Conservation (phyloP, 352 stramenopile genomes). For the Pythium periplocum region DNA sequence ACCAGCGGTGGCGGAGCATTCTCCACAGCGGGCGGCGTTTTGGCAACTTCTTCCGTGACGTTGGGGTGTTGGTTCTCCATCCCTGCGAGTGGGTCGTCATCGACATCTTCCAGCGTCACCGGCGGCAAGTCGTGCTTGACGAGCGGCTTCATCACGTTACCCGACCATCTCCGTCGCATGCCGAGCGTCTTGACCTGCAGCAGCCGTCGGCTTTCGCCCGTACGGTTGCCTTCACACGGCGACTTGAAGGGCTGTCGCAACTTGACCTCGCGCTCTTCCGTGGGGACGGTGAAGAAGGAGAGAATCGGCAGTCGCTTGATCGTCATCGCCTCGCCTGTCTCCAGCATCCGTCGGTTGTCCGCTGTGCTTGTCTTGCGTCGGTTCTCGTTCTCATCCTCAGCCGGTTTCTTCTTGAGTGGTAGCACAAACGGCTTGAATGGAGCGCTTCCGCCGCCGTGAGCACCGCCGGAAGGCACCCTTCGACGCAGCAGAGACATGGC, state of each 20-base stretch:
- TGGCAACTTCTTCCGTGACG: constrained; percentile 16
- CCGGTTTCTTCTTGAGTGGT: constrained; percentile 33
- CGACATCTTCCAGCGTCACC: constrained; percentile 49
- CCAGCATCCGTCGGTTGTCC: constrained; percentile 46
- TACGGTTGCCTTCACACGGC: constrained; percentile 53
- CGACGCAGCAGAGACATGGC: constrained; percentile 48
- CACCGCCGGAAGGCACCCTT: constrained; percentile 11
- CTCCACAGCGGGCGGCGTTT: constrained; percentile 19
- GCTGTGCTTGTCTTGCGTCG: constrained; percentile 18
- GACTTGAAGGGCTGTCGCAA: constrained; percentile 76
- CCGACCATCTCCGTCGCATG: constrained; percentile 59
- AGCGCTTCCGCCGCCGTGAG: constrained; percentile 7
- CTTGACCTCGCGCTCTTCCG: constrained; percentile 43
- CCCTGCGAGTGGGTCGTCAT: constrained; percentile 32
- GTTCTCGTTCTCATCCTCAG: constrained; percentile 27
- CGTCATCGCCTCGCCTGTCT: constrained; percentile 25
- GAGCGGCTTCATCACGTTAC: constrained; percentile 40
- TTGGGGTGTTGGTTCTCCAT: constrained; percentile 20
- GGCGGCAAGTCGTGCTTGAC: constrained; percentile 59
- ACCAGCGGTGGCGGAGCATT: constrained; percentile 63
- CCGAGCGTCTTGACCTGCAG: constrained; percentile 83
- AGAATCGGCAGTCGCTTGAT: constrained; percentile 81
- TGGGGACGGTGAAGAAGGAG: constrained; percentile 70
- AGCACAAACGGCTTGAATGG: constrained; percentile 81
- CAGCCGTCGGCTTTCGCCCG: constrained; percentile 69